Evolutionary conservation across 192 early-diverging fungal genomes (phyloP).

Genomic region (Mortierella hygrophila): DNA sequence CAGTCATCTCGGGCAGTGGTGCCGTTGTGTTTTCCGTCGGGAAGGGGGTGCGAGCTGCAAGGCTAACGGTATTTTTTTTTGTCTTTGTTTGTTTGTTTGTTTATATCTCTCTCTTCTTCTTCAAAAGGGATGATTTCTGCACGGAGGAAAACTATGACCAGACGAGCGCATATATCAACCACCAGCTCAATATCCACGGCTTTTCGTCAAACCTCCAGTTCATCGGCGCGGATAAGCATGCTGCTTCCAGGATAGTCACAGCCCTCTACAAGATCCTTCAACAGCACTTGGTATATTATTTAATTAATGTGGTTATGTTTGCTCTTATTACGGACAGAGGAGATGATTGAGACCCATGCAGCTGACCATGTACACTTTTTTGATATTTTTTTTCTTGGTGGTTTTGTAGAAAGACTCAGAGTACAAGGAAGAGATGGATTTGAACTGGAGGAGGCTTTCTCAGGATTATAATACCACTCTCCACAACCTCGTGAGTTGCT

Average conservation of each 20-base stretch:
- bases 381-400: not conserved
- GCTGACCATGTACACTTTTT: not conserved
- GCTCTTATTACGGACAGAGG: not conserved
- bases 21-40: not conserved
- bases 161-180: constrained; percentile 48
- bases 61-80: not conserved
- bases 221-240: constrained; percentile 26
- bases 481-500: constrained; percentile 34
- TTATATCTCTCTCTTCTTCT: not conserved
- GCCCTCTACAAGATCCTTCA: constrained; percentile 42
- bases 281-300: constrained; percentile 37
- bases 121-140: constrained; percentile 37
- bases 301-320: not conserved
- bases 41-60: not conserved
- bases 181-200: constrained; percentile 37
- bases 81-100: not conserved
- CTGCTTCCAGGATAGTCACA: constrained; percentile 40
- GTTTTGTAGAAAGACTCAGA: constrained; percentile 36
- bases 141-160: constrained; percentile 50
- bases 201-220: constrained; percentile 39
- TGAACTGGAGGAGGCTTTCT: constrained; percentile 51
- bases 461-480: constrained; percentile 32
- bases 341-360: not conserved
- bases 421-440: constrained; percentile 54
- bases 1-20: not conserved